Percentiles rank a stretch among this genome's conserved stretches.
Evolutionary conservation across 2,329 filamentous ascomycete species (phyloP).

Genomic region (Pseudogymnoascus sp.): DNA sequence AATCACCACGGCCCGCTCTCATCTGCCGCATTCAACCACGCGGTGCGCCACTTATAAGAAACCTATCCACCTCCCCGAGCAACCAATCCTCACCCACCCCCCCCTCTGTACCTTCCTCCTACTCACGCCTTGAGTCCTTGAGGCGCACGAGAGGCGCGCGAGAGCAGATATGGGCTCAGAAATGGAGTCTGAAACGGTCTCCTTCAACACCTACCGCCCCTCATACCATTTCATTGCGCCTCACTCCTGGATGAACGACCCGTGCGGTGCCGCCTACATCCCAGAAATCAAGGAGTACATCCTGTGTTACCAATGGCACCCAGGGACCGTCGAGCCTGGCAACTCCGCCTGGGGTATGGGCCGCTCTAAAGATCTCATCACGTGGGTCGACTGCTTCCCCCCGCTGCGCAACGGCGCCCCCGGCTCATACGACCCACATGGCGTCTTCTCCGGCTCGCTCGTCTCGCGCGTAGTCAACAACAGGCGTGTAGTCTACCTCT

Average conservation of each 20-base stretch:
- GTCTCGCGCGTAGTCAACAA: constrained; percentile 15
- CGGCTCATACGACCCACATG: constrained; percentile 16
- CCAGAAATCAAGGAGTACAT: background rate
- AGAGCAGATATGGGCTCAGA: background rate
- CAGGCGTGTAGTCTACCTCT: constrained; percentile 15
- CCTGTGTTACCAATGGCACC: background rate
- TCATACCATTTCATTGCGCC: background rate
- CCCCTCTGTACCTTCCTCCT: background rate
- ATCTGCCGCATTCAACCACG: background rate
- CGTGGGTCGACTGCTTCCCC: background rate
- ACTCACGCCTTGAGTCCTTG: background rate
- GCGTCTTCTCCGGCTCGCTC: constrained; percentile 20
- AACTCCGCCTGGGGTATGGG: background rate
- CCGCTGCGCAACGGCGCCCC: constrained; percentile 9
- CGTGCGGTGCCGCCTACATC: background rate
- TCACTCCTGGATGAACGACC: background rate
- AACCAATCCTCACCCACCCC: background rate
- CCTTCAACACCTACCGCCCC: background rate
- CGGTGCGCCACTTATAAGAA: background rate
- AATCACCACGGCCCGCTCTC: background rate
- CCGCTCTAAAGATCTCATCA: background rate
- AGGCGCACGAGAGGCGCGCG: background rate
- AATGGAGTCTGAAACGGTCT: background rate
- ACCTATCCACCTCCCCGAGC: background rate
- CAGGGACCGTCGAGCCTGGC: background rate